Conservation (phyloP, 495 filamentous ascomycete genomes). For the Hypomontagnella monticulosa region DNA sequence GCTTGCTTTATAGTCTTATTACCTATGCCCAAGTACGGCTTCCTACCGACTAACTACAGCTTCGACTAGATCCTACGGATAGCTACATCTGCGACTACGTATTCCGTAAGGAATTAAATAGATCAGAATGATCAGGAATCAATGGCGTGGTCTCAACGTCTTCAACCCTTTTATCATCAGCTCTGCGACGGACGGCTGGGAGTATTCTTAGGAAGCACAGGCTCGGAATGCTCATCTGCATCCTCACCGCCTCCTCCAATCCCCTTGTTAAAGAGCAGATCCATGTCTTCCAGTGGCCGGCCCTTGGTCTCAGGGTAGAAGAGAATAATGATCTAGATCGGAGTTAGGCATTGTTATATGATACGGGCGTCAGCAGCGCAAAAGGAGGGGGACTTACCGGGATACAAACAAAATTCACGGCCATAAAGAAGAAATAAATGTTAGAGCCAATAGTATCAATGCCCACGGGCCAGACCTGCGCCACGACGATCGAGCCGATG, state of each 20-base stretch:
- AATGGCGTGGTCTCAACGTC: no score
- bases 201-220: conserved; percentile 34
- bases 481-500: conserved; percentile 60
- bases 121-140: no score
- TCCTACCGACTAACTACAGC: no score
- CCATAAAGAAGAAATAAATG: conserved; percentile 69
- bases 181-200: conserved; percentile 4
- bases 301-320: conserved; percentile 66
- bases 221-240: conserved; percentile 30
- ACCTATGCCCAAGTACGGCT: no score
- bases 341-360: neutral
- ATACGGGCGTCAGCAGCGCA: no score
- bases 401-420: conserved; percentile 60
- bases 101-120: no score
- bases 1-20: no score
- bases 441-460: conserved; percentile 62
- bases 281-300: conserved; percentile 63
- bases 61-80: no score
- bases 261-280: conserved; percentile 53
- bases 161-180: neutral
- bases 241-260: conserved; percentile 9
- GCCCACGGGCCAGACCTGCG: conserved; percentile 63
- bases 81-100: no score
- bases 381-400: conserved; percentile 46
- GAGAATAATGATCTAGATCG: conserved; percentile 51